A percentile compares a stretch with the other conserved stretches of the same genome.
These are phyloP conservation scores for Turritis glabra DNA, from an alignment of 345 rosid genomes.

Conservation along the genomic window DNA sequence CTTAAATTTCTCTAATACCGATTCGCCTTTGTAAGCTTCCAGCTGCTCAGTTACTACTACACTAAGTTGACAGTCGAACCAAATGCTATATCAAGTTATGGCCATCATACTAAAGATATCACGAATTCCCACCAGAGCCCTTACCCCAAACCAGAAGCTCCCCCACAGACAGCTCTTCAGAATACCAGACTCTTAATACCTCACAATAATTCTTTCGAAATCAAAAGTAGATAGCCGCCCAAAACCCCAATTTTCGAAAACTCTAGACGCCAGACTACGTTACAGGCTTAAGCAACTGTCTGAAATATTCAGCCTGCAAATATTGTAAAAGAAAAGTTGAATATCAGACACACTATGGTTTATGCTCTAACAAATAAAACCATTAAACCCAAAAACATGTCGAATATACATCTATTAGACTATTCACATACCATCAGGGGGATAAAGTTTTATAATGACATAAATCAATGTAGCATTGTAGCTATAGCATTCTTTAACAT, in stretches of 20 bases:
- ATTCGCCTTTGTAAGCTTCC: conserved; percentile 34
- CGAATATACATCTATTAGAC: not conserved
- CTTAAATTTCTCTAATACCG: conserved; percentile 32
- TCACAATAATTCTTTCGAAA: conserved; percentile 39
- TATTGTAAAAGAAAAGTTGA: not conserved
- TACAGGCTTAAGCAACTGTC: conserved; percentile 96
- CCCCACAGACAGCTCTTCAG: conserved; percentile 33
- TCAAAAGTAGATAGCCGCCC: conserved; percentile 47
- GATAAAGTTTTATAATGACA: not conserved
- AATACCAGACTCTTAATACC: conserved; percentile 37
- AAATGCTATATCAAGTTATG: conserved; percentile 41
- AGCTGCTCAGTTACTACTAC: conserved; percentile 34
- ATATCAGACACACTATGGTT: not conserved
- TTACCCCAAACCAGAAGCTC: conserved; percentile 33
- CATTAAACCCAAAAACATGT: not conserved
- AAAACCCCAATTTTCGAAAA: conserved; percentile 40
- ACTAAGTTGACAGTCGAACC: conserved; percentile 33
- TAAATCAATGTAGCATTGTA: too few species aligned
- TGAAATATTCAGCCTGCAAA: conserved; percentile 89
- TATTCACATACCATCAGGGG: not conserved
- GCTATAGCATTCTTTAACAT: too few species aligned
- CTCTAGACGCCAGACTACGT: conserved; percentile 64
- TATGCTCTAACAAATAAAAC: not conserved
- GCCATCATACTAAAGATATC: conserved; percentile 42
- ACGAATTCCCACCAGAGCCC: conserved; percentile 37